A percentile compares a stretch with the other conserved stretches of the same genome.
Conservation (phyloP, 139 green algal genomes). For the Microglena sp. region DNA sequence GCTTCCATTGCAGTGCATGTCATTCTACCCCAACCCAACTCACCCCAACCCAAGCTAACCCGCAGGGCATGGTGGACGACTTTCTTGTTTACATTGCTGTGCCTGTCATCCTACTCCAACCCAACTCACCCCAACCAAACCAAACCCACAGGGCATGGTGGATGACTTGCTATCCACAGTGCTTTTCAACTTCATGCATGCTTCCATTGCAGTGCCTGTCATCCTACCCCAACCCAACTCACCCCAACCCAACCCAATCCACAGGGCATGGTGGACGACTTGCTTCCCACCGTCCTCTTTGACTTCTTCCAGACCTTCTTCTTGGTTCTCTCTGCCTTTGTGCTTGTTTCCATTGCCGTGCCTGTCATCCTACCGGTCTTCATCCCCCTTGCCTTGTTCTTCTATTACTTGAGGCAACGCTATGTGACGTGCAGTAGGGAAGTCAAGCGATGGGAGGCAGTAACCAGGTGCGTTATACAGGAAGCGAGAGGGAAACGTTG, state of each 20-base stretch:
- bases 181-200: constrained; percentile 44
- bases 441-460: constrained; percentile 84
- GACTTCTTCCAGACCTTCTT: constrained; percentile 14
- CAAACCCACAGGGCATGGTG: too few species aligned
- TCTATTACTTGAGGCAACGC: constrained; percentile 30
- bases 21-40: too few species aligned
- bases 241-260: too few species aligned
- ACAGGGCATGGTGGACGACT: constrained; percentile 62
- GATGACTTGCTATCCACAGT: too few species aligned
- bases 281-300: constrained; percentile 58
- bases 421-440: constrained; percentile 69
- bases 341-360: constrained; percentile 50
- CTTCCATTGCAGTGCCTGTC: too few species aligned
- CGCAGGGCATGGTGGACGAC: too few species aligned
- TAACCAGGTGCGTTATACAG: constrained; percentile 34
- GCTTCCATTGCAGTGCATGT: constrained; percentile 51
- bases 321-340: constrained; percentile 18
- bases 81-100: too few species aligned
- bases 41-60: too few species aligned
- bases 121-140: too few species aligned
- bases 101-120: too few species aligned
- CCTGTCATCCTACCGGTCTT: constrained; percentile 68
- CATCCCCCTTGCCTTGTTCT: constrained; percentile 45
- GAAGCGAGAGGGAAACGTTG: background rate
- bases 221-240: too few species aligned